phyloP scores from a whole-genome alignment of 2,329 filamentous ascomycete genomes.

The Aureobasidium pullulans region DNA sequence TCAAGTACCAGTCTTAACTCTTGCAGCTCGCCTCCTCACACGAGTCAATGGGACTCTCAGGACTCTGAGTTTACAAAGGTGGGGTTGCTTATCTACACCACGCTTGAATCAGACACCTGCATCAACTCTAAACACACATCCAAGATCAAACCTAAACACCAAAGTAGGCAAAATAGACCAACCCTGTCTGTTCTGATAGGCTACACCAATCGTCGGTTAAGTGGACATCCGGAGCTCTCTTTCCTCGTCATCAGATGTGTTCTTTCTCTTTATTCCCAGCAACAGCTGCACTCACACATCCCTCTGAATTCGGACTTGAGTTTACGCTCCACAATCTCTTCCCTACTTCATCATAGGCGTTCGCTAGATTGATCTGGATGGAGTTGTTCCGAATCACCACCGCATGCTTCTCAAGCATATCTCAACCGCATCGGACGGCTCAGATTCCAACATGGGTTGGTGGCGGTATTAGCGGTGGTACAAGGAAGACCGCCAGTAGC shows the following conservation, averaged over 20 bases:
- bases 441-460: background rate
- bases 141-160: background rate
- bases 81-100: background rate
- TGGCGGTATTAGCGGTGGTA: background rate
- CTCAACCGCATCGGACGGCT: background rate
- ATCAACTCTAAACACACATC: background rate
- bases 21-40: background rate
- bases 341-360: background rate
- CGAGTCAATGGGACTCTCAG: background rate
- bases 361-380: background rate
- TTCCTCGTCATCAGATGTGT: background rate
- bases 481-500: background rate
- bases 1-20: too few species aligned
- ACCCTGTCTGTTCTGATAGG: background rate
- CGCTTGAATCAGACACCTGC: background rate
- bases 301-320: background rate
- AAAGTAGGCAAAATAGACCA: background rate
- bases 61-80: background rate
- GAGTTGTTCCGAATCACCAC: background rate
- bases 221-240: background rate
- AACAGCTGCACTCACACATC: background rate
- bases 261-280: background rate
- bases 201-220: background rate
- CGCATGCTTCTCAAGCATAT: background rate
- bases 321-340: background rate